Evolutionary conservation across 352 stramenopile genomes (phyloP).

Genomic region (Phytophthora crassamura): DNA sequence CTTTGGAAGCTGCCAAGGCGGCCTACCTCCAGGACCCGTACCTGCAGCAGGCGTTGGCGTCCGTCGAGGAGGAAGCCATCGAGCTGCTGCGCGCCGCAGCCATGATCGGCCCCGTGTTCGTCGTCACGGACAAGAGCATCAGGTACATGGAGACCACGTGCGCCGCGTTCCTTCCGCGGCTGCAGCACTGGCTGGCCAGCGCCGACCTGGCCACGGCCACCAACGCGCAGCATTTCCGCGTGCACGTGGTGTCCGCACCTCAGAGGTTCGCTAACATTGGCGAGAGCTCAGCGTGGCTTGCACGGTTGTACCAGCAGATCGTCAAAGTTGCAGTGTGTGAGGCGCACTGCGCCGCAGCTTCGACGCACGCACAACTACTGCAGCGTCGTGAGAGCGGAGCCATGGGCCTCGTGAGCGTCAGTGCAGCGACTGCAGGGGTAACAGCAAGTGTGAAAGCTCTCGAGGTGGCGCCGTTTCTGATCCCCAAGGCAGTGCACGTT

Average conservation of each 20-base stretch:
- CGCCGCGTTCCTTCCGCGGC: constrained; percentile 56
- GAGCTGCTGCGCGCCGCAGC: constrained; percentile 48
- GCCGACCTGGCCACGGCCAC: constrained; percentile 15
- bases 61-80: constrained; percentile 64
- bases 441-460: constrained; percentile 45
- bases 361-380: constrained; percentile 16
- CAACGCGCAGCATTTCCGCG: constrained; percentile 20
- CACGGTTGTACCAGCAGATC: constrained; percentile 50
- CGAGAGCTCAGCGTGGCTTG: constrained; percentile 51
- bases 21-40: constrained; percentile 48
- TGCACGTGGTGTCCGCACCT: constrained; percentile 51
- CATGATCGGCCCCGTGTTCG: constrained; percentile 51
- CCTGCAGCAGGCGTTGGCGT: constrained; percentile 55
- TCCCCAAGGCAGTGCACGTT: constrained; percentile 59
- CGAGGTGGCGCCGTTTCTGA: constrained; percentile 38
- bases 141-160: constrained; percentile 59
- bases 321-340: constrained; percentile 39
- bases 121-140: constrained; percentile 57
- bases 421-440: constrained; percentile 27
- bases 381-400: constrained; percentile 38
- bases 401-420: constrained; percentile 60
- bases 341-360: constrained; percentile 14
- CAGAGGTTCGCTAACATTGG: constrained; percentile 45
- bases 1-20: constrained; percentile 38
- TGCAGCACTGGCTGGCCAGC: constrained; percentile 49